These are phyloP conservation scores for Ceratocystis alfenasii DNA, from an alignment of 2,329 filamentous ascomycete species.

Conservation along the genomic window DNA sequence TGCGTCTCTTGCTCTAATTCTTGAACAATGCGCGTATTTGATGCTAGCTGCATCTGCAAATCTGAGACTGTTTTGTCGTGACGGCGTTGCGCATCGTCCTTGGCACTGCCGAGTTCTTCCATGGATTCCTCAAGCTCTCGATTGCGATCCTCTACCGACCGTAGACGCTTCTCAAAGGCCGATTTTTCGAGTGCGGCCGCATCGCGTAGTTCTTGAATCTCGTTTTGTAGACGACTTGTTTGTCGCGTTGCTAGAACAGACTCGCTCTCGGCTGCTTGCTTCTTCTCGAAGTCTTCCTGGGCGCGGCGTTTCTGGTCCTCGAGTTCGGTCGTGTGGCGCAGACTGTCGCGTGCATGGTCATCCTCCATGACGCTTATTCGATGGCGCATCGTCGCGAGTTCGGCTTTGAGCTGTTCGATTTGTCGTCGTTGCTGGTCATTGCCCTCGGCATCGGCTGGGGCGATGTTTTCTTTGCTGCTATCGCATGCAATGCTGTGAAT, in stretches of 20 bases:
- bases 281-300: slow-evolving; percentile 70
- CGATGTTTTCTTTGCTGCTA: slow-evolving; percentile 48
- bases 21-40: slow-evolving; percentile 38
- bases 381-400: slow-evolving; percentile 78
- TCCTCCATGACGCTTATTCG: slow-evolving; percentile 78
- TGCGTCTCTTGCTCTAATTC: slow-evolving; percentile 50
- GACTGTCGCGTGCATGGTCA: slow-evolving; percentile 65
- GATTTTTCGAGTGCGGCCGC: slow-evolving; percentile 44
- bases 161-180: slow-evolving; percentile 54
- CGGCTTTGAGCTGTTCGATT: slow-evolving; percentile 73
- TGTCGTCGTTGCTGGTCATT: slow-evolving; percentile 46
- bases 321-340: slow-evolving; percentile 73
- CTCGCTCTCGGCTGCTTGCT: slow-evolving; percentile 47
- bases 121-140: slow-evolving; percentile 65
- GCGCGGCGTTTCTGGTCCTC: slow-evolving; percentile 67
- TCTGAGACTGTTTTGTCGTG: slow-evolving; percentile 44
- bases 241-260: slow-evolving; percentile 39
- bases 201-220: slow-evolving; percentile 42
- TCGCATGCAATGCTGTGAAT: slow-evolving; percentile 41
- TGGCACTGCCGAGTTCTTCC: slow-evolving; percentile 53
- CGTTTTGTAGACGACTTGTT: slow-evolving; percentile 38
- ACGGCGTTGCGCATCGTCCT: slow-evolving; percentile 57
- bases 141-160: slow-evolving; percentile 63
- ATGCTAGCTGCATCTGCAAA: slow-evolving; percentile 40
- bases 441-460: slow-evolving; percentile 46